Conservation (phyloP, 306 rosid genomes). For the Trifolium dubium region DNA sequence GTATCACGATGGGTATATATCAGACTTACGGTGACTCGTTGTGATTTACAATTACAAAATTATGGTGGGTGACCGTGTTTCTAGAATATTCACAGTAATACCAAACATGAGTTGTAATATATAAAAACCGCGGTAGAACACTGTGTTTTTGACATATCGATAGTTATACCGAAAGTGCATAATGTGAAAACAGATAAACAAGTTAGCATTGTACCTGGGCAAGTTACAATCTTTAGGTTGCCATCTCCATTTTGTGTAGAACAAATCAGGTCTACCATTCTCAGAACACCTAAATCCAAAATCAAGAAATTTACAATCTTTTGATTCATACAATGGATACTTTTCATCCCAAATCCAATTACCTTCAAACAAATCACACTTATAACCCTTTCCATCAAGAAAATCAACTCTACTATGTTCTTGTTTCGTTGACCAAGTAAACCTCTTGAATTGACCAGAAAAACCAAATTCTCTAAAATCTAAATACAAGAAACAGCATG, state of each 20-base stretch:
- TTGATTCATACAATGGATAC: conserved; percentile 75
- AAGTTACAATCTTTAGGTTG: conserved; percentile 83
- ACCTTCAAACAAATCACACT: conserved; percentile 82
- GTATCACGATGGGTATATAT: no score
- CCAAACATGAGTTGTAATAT: no score
- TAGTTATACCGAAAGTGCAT: no score
- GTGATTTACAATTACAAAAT: no score
- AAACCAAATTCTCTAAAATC: conserved; percentile 54
- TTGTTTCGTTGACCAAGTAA: conserved; percentile 47
- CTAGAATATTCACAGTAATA: no score
- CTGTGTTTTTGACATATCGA: no score
- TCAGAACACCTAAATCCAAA: conserved; percentile 80
- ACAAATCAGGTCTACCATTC: conserved; percentile 88
- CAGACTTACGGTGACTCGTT: no score
- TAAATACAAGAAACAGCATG: conserved; percentile 63
- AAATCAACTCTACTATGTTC: conserved; percentile 58
- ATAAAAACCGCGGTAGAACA: no score
- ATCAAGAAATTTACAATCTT: conserved; percentile 69
- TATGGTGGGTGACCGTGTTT: no score
- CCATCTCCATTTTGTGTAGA: conserved; percentile 96
- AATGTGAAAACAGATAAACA: neutral
- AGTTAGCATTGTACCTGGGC: conserved; percentile 63
- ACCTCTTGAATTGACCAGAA: conserved; percentile 54
- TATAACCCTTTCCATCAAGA: conserved; percentile 49
- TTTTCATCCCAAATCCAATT: conserved; percentile 91